Percentiles rank a stretch among this genome's conserved stretches.
phyloP scores from a whole-genome alignment of 169 alveolate species.

The Cryptosporidium ubiquitum region DNA sequence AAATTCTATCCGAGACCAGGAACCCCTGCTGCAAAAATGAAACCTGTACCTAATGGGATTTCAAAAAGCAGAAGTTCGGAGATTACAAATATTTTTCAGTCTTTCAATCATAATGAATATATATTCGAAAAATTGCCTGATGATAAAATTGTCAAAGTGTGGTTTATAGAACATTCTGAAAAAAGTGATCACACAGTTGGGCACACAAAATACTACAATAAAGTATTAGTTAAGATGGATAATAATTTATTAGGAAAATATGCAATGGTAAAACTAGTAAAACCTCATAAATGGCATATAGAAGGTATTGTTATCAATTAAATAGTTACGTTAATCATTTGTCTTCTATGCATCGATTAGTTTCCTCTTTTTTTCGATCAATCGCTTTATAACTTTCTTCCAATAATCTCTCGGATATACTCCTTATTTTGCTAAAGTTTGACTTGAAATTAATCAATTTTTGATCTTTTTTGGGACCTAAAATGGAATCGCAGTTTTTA shows the following conservation, averaged over 20 bases:
- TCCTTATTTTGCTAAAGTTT: not conserved
- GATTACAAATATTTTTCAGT: slow-evolving; percentile 89
- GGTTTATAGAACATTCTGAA: slow-evolving; percentile 89
- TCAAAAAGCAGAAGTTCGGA: slow-evolving; percentile 89
- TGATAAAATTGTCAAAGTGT: slow-evolving; percentile 85
- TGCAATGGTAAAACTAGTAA: slow-evolving; percentile 80
- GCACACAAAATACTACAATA: slow-evolving; percentile 92
- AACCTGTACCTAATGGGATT: slow-evolving; percentile 86
- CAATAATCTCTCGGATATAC: slow-evolving; percentile 25
- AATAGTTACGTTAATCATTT: not conserved
- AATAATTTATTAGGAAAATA: slow-evolving; percentile 82
- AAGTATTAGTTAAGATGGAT: slow-evolving; percentile 85
- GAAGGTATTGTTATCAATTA: slow-evolving; percentile 76
- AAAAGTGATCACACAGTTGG: slow-evolving; percentile 89
- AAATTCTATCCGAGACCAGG: slow-evolving; percentile 98
- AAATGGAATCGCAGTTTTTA: not conserved
- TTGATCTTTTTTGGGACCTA: not conserved
- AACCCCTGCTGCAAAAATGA: slow-evolving; percentile 93
- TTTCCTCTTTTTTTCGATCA: not conserved
- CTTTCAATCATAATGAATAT: slow-evolving; percentile 87
- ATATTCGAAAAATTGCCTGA: slow-evolving; percentile 63
- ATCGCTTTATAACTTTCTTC: slow-evolving; percentile 21
- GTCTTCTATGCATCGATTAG: not conserved
- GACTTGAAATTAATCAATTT: not conserved
- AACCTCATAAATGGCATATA: slow-evolving; percentile 87